Evolutionary conservation across 192 early-diverging fungal genomes (phyloP), one percentile per base, ranked within the genome.

Genomic region (Backusella tarrabulga): DNA sequence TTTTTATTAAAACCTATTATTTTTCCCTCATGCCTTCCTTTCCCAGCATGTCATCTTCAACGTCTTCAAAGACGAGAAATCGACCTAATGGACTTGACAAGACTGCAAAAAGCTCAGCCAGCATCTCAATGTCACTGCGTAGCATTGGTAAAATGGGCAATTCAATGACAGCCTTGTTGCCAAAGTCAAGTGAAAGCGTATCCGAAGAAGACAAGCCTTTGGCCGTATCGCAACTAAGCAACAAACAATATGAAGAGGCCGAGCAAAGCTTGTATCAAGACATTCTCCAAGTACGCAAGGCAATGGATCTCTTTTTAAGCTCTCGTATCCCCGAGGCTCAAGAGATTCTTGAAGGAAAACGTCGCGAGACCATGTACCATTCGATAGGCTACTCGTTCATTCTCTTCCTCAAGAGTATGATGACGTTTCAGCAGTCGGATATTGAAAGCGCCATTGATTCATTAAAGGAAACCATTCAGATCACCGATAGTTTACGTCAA

Each of bases 351-450:
- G 75, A 74, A 1, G 66, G 67, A 35, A 75, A 86, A 42, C 50
- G 68, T 26, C 40, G 84, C 42, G 77, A 74, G 66, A 83, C 92
- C 11, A 86, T 97, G 82, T 95, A 94, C 56, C 88, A 91, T 77
- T 92, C 92, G 29, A 83, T 93, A 35, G 95, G 90, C 12, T 89
- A 89, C 50, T 90, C 89, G 4, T 87, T 92, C n/a, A 88, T 97
- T 46, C 85, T 88, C 42, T 91, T 86, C 60, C 54, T 95, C 12
- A 88, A 90, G 21, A 89, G 91, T 4, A 75, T 93, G 68, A 92
- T 96, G 87, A 93, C 96, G 12, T 97, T 95, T 81, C 90, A 94
- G 68, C 79, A 83, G 7, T 74, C 77, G 5, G 93, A 97, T 79
- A 89, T 97, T 77, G 78, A 83, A 14, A 71, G 67, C 0, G 94